phyloP scores from a whole-genome alignment of 345 rosid species.

The Moricandia moricandioides region DNA sequence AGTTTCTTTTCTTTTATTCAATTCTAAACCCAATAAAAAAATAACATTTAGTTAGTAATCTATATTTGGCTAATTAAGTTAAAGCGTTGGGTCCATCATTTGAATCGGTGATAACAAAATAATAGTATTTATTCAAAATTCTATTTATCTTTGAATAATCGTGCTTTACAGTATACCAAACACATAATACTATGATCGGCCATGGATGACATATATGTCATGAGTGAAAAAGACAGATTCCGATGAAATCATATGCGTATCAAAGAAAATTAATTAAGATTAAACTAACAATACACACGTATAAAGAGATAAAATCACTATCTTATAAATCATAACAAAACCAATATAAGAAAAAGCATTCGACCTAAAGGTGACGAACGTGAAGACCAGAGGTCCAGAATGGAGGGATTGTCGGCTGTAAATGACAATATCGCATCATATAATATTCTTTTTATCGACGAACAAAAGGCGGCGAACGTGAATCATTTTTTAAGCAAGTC shows the following conservation, averaged over 20 bases:
- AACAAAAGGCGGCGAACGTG: constrained; percentile 36
- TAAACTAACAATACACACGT: background rate
- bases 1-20: too few relatives aligned
- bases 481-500: constrained; percentile 10
- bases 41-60: too few relatives aligned
- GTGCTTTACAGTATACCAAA: constrained; percentile 26
- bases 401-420: constrained; percentile 14
- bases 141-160: constrained; percentile 1
- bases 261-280: background rate
- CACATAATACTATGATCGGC: constrained; percentile 25
- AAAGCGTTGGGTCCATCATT: background rate
- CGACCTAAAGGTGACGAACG: constrained; percentile 23
- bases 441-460: constrained; percentile 3
- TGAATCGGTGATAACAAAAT: background rate
- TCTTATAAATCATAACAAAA: background rate
- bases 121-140: background rate
- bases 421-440: constrained; percentile 19
- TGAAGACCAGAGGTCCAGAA: constrained; percentile 6
- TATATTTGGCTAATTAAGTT: too few relatives aligned
- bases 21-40: too few relatives aligned
- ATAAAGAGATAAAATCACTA: constrained; percentile 3
- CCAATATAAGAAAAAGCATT: background rate
- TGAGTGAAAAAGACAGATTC: constrained; percentile 21
- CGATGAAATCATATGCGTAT: constrained; percentile 11
- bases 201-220: constrained; percentile 10